A percentile compares a stretch with the other conserved stretches of the same genome.
These are phyloP conservation scores for Kodamaea lidongshanica DNA, from an alignment of 805 yeast genomes.

Conservation along the genomic window DNA sequence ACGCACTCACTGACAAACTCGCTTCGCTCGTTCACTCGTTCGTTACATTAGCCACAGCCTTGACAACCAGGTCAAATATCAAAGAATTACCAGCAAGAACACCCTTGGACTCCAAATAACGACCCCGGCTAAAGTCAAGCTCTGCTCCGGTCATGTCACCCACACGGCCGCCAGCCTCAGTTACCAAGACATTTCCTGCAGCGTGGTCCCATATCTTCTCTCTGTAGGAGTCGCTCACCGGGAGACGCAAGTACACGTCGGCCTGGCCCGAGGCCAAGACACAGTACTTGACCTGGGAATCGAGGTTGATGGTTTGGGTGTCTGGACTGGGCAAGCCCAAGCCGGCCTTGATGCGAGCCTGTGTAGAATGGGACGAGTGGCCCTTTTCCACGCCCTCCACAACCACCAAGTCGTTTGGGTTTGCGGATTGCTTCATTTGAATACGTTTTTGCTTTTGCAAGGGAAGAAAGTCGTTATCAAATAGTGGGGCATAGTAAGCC, in stretches of 20 bases:
- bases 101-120: constrained; percentile 78
- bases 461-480: constrained; percentile 29
- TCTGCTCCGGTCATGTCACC: constrained; percentile 73
- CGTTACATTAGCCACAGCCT: constrained; percentile 41
- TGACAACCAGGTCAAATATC: constrained; percentile 45
- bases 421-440: constrained; percentile 44
- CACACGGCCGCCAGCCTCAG: constrained; percentile 89
- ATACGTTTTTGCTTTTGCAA: constrained; percentile 34
- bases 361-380: constrained; percentile 88
- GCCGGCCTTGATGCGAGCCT: constrained; percentile 60
- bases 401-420: constrained; percentile 51
- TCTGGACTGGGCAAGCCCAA: constrained; percentile 42
- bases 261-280: constrained; percentile 86
- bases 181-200: constrained; percentile 81
- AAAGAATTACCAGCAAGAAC: constrained; percentile 73
- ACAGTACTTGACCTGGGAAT: constrained; percentile 95
- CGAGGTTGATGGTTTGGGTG: constrained; percentile 73
- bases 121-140: constrained; percentile 80
- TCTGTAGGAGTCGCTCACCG: constrained; percentile 65
- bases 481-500: constrained; percentile 47
- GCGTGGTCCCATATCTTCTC: constrained; percentile 99
- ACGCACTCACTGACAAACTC: too few relatives aligned
- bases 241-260: constrained; percentile 85
- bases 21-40: too few relatives aligned
- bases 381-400: constrained; percentile 94